Evolutionary conservation across 1,284 basidiomycete genomes (phyloP).

Genomic region (Puccinia novopanici): DNA sequence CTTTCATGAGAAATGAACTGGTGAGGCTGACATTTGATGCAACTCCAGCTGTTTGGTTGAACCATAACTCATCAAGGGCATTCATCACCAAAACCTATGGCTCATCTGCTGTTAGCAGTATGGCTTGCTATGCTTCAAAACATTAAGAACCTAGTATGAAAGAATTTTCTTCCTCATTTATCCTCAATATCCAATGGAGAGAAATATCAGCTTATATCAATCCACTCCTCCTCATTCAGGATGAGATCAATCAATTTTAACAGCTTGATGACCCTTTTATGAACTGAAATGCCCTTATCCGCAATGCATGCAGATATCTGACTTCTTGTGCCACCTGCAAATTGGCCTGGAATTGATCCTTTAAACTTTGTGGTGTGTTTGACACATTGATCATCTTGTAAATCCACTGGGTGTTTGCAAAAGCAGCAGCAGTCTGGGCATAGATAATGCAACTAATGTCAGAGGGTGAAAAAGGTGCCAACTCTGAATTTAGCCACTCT

Average conservation of each 20-base stretch:
- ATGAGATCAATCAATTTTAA: slow-evolving; percentile 74
- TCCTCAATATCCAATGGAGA: slow-evolving; percentile 75
- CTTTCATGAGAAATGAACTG: slow-evolving; percentile 40
- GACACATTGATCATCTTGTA: slow-evolving; percentile 32
- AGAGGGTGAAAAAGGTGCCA: background rate
- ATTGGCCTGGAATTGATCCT: slow-evolving; percentile 20
- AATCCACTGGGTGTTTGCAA: slow-evolving; percentile 42
- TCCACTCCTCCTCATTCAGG: slow-evolving; percentile 64
- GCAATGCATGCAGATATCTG: slow-evolving; percentile 83
- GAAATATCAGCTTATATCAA: slow-evolving; percentile 75
- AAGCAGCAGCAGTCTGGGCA: slow-evolving; percentile 33
- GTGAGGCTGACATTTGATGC: slow-evolving; percentile 18
- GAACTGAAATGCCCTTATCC: slow-evolving; percentile 86
- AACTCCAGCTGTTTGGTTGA: slow-evolving; percentile 58
- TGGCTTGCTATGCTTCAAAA: background rate
- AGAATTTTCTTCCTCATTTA: slow-evolving; percentile 86
- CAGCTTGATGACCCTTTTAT: slow-evolving; percentile 92
- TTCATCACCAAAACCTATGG: slow-evolving; percentile 77
- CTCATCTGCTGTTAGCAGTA: background rate
- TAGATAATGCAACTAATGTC: slow-evolving; percentile 8
- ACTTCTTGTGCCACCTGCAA: background rate
- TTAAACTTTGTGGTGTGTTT: slow-evolving; percentile 5
- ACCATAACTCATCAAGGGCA: slow-evolving; percentile 86
- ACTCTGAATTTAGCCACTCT: background rate
- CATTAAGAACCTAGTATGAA: slow-evolving; percentile 66